Base-by-base conservation (phyloP, 2,329 filamentous ascomycete species). In the Diaporthe sp. region DNA sequence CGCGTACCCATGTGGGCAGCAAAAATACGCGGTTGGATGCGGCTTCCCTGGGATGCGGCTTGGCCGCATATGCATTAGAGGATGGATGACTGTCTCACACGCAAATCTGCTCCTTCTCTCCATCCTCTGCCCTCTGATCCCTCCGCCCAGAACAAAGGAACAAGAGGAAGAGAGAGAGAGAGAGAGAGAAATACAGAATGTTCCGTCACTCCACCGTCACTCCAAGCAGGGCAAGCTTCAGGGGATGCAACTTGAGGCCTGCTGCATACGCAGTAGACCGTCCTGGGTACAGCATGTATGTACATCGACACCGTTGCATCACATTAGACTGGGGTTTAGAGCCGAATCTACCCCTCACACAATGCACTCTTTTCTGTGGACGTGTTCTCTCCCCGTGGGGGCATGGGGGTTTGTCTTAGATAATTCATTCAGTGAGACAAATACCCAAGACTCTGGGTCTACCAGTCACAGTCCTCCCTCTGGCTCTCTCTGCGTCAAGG, bases 341-440 rank as follows among this genome's bases (percentile, higher is more conserved):
- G 65, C 65, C 65, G 49, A 55, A 39, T 39, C 55, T 55, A 70
- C 65, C 65, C 65, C 65, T 70, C 65, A 70, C 65, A 68, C 5
- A 70, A 70, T 70, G 65, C 65, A 70, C 49, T 55, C 34, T 55
- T 70, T 70, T 42, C 65, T 42, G n/a, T 70, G 34, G n/a, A 13
- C 13, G 17, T 13, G 49, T 39, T 55, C 49, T 42, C 34, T 55
- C 49, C 34, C 61, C 61, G 61, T 65, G 61, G 61, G 61, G 61
- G 61, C 17, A 39, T 55, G 65, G 65, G 65, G 65, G 65, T 70
- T 70, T 55, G 65, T 70, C 49, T 70, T 70, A 70, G 65, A 55
- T 70, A 55, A 70, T 70, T 70, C 8, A 13, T 42, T 70, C 10
- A 5, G 49, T 34, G 34, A 15, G 46, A 70, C 34, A 42, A 70